phyloP scores from a whole-genome alignment of 1,139 yeast species.

The Blastobotrys raffinosifermentans region DNA sequence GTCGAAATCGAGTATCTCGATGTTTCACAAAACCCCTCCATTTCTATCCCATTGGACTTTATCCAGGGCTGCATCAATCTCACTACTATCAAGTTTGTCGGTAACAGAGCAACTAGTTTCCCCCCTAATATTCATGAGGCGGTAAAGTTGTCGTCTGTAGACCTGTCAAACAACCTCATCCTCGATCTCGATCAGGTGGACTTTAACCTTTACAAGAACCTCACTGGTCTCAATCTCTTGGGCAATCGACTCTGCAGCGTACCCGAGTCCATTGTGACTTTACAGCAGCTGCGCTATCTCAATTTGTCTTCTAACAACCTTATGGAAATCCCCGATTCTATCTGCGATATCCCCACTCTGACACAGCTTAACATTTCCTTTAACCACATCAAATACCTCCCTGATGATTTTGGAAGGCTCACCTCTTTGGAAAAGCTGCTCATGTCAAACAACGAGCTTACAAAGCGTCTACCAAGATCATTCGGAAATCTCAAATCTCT shows the following conservation, averaged over 20 bases:
- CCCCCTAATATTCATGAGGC: slow-evolving; percentile 73
- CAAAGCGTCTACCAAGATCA: slow-evolving; percentile 49
- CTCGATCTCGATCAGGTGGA: slow-evolving; percentile 28
- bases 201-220: slow-evolving; percentile 24
- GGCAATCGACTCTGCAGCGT: slow-evolving; percentile 67
- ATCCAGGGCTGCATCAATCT: slow-evolving; percentile 76
- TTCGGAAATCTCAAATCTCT: slow-evolving; percentile 51
- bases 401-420: slow-evolving; percentile 57
- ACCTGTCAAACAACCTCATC: slow-evolving; percentile 42
- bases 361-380: slow-evolving; percentile 75
- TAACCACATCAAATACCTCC: slow-evolving; percentile 59
- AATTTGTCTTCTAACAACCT: slow-evolving; percentile 81
- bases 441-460: slow-evolving; percentile 66
- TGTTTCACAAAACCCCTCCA: slow-evolving; percentile 82
- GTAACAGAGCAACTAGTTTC: slow-evolving; percentile 67
- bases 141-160: slow-evolving; percentile 58
- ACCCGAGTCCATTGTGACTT: slow-evolving; percentile 56
- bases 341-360: slow-evolving; percentile 57
- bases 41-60: slow-evolving; percentile 76
- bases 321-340: slow-evolving; percentile 58
- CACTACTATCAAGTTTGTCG: slow-evolving; percentile 58
- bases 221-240: slow-evolving; percentile 38
- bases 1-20: slow-evolving; percentile 77
- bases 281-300: slow-evolving; percentile 52
- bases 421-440: slow-evolving; percentile 60